A percentile compares a stretch with the other conserved stretches of the same genome.
phyloP scores from a whole-genome alignment of 495 filamentous ascomycete species.

The Lophiotrema nucula region DNA sequence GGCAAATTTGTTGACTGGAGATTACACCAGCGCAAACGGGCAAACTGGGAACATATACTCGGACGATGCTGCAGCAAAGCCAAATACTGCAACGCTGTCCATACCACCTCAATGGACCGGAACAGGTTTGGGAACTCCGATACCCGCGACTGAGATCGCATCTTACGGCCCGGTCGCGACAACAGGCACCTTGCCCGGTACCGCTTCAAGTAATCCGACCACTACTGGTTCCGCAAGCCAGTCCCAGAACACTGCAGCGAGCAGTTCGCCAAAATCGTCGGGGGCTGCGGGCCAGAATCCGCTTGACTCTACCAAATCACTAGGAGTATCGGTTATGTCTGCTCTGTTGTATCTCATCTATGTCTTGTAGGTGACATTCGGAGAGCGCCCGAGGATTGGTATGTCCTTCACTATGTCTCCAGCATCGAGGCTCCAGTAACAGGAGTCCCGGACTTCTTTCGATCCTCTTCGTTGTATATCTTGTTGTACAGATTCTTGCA shows the following conservation, averaged over 20 bases:
- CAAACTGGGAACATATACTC: conserved; percentile 43
- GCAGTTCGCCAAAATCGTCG: neutral
- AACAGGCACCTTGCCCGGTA: neutral
- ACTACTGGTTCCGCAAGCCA: neutral
- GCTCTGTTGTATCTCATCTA: conserved; percentile 23
- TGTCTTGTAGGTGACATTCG: no score
- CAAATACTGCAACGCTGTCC: conserved; percentile 42
- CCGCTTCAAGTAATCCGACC: neutral
- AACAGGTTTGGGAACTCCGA: conserved; percentile 40
- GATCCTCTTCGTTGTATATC: no score
- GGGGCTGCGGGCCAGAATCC: conserved; percentile 3
- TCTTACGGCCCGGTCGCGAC: conserved; percentile 13
- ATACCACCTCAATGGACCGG: conserved; percentile 44
- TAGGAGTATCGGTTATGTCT: conserved; percentile 18
- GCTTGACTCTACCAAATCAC: neutral
- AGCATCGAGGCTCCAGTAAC: no score
- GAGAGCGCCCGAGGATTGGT: no score
- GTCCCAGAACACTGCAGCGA: neutral
- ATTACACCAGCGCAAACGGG: conserved; percentile 38
- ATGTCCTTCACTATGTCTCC: no score
- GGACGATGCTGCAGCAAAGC: conserved; percentile 34
- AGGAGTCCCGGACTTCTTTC: no score
- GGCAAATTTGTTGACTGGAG: conserved; percentile 42
- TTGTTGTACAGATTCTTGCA: no score
- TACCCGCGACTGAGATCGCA: conserved; percentile 39